Percentiles rank a stretch among this genome's conserved stretches.
Conservation (phyloP, 805 yeast genomes). For the Suhomyces sp. region DNA sequence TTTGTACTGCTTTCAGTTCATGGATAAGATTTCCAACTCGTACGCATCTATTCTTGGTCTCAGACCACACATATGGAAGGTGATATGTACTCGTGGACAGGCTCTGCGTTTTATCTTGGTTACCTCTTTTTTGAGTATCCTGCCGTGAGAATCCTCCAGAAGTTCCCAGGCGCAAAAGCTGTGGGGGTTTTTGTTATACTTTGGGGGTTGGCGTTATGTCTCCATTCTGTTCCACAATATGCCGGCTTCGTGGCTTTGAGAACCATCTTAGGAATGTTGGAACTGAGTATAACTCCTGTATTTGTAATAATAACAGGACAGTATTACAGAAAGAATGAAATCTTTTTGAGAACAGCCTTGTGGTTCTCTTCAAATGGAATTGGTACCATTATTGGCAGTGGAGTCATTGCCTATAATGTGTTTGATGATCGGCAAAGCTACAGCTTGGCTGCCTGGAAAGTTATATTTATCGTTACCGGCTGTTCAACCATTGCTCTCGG, state of each 20-base stretch:
- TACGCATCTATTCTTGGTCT: slow-evolving; percentile 55
- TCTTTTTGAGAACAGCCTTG: slow-evolving; percentile 31
- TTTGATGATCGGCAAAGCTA: slow-evolving; percentile 36
- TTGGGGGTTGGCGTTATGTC: slow-evolving; percentile 60
- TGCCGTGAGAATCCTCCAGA: slow-evolving; percentile 47
- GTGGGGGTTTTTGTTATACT: slow-evolving; percentile 47
- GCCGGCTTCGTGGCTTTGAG: slow-evolving; percentile 39
- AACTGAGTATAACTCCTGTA: slow-evolving; percentile 40
- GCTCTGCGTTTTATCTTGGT: slow-evolving; percentile 50
- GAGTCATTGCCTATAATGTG: slow-evolving; percentile 47
- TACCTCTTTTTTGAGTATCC: slow-evolving; percentile 58
- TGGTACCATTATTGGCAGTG: slow-evolving; percentile 44
- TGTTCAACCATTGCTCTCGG: slow-evolving; percentile 54
- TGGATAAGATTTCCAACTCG: slow-evolving; percentile 57
- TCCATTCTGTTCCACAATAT: slow-evolving; percentile 50
- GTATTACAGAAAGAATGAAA: slow-evolving; percentile 34
- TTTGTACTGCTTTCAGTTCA: slow-evolving; percentile 50
- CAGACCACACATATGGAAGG: slow-evolving; percentile 42
- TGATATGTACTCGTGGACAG: slow-evolving; percentile 42
- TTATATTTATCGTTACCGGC: slow-evolving; percentile 60
- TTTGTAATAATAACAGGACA: slow-evolving; percentile 36
- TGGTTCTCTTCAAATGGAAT: slow-evolving; percentile 39
- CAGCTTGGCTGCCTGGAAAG: slow-evolving; percentile 55
- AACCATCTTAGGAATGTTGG: slow-evolving; percentile 39
- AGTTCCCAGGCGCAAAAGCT: slow-evolving; percentile 54